Percentiles rank a stretch among this genome's conserved stretches.
phyloP scores from a whole-genome alignment of 2,329 filamentous ascomycete genomes.

The Diaporthe ampelina region DNA sequence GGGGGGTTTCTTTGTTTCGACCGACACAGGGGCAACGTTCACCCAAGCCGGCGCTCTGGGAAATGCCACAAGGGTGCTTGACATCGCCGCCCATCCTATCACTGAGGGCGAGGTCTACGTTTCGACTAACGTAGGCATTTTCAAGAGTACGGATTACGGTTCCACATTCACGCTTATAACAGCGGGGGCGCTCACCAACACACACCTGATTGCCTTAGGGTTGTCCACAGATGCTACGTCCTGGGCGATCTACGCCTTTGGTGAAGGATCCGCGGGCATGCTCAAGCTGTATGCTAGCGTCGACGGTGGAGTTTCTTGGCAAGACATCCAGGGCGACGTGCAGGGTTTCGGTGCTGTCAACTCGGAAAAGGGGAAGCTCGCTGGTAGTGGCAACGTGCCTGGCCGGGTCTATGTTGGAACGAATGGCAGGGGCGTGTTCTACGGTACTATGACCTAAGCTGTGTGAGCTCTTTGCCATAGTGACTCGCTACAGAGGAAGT shows the following conservation, averaged over 20 bases:
- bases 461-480: not conserved
- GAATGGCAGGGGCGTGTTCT: constrained; percentile 62
- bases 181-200: constrained; percentile 53
- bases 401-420: constrained; percentile 64
- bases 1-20: constrained; percentile 65
- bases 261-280: constrained; percentile 56
- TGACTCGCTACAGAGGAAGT: too few species aligned
- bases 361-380: constrained; percentile 51
- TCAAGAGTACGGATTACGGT: constrained; percentile 66
- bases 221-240: constrained; percentile 50
- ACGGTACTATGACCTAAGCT: constrained; percentile 40
- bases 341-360: constrained; percentile 60
- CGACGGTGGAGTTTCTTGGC: constrained; percentile 58
- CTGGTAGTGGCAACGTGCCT: constrained; percentile 60
- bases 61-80: constrained; percentile 62
- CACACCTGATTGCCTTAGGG: constrained; percentile 59
- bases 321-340: constrained; percentile 58
- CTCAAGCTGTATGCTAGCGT: constrained; percentile 59
- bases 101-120: constrained; percentile 72
- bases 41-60: constrained; percentile 52
- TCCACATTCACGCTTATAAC: constrained; percentile 57
- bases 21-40: constrained; percentile 62
- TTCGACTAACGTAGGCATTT: constrained; percentile 67
- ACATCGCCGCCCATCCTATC: constrained; percentile 69
- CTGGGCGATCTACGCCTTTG: constrained; percentile 64